These are phyloP conservation scores for Fusarium austroafricanum DNA, from an alignment of 2,329 filamentous ascomycete species.

Conservation along the genomic window DNA sequence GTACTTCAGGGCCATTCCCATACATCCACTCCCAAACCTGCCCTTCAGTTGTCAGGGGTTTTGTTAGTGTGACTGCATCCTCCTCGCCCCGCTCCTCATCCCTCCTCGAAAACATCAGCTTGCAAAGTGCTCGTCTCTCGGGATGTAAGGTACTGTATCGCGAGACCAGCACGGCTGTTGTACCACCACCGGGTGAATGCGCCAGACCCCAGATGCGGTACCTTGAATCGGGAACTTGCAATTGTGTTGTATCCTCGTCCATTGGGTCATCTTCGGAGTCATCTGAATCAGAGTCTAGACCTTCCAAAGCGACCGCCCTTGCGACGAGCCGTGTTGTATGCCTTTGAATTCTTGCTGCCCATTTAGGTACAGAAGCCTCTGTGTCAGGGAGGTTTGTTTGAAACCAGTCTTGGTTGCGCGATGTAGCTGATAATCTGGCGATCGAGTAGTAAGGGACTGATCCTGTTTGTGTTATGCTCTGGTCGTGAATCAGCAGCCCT, in stretches of 20 bases:
- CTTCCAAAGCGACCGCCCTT: constrained; percentile 57
- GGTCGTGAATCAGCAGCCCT: constrained; percentile 61
- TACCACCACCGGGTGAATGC: constrained; percentile 62
- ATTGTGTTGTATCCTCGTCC: constrained; percentile 50
- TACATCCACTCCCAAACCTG: constrained; percentile 70
- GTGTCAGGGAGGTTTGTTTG: constrained; percentile 59
- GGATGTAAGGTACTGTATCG: constrained; percentile 62
- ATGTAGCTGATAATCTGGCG: constrained; percentile 64
- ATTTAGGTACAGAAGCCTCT: constrained; percentile 52
- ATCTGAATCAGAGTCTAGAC: constrained; percentile 50
- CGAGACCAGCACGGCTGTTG: constrained; percentile 63
- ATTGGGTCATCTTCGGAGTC: constrained; percentile 47
- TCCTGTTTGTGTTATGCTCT: constrained; percentile 38
- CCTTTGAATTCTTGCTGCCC: constrained; percentile 61
- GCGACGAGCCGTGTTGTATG: constrained; percentile 59
- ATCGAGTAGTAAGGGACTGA: constrained; percentile 62
- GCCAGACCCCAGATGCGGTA: constrained; percentile 66
- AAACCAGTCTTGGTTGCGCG: constrained; percentile 64
- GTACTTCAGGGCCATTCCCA: constrained; percentile 60
- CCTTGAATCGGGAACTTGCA: constrained; percentile 61
- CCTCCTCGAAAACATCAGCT: constrained; percentile 53
- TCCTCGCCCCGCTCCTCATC: constrained; percentile 28
- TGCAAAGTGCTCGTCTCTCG: constrained; percentile 55
- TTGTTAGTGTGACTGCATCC: background rate
- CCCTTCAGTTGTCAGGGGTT: constrained; percentile 61